phyloP scores from a whole-genome alignment of 441 rosid species.

The Metrosideros polymorpha region DNA sequence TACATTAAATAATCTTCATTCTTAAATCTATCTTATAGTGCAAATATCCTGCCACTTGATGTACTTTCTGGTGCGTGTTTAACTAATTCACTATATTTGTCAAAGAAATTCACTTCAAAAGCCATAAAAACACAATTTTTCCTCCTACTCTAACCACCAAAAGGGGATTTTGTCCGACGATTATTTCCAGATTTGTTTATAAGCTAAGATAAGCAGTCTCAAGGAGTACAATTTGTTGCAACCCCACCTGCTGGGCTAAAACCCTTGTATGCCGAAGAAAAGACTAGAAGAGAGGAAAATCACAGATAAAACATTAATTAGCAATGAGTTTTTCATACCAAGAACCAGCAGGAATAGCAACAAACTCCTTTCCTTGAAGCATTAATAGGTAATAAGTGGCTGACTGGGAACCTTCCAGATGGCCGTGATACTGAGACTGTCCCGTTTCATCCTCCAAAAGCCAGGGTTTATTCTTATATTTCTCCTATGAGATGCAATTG shows the following conservation, averaged over 20 bases:
- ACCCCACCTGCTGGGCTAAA: neutral
- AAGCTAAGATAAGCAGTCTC: neutral
- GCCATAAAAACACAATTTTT: neutral
- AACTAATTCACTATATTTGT: neutral
- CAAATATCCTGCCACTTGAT: neutral
- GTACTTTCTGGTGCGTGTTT: neutral
- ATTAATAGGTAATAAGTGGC: constrained; percentile 88
- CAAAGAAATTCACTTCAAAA: neutral
- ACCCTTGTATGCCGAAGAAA: neutral
- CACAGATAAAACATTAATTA: neutral
- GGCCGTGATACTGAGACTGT: constrained; percentile 85
- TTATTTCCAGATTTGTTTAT: neutral
- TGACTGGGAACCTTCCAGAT: constrained; percentile 90
- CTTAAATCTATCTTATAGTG: neutral
- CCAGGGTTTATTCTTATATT: constrained; percentile 91
- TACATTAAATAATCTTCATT: neutral
- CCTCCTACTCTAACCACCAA: neutral
- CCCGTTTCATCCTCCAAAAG: constrained; percentile 91
- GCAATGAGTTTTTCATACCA: constrained; percentile 39
- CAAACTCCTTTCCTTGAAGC: constrained; percentile 75
- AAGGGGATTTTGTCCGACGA: neutral
- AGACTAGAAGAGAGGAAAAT: neutral
- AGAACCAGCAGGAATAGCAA: constrained; percentile 93
- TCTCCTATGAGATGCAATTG: constrained; percentile 41
- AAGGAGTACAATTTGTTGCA: neutral